Conservation (phyloP, 1,139 yeast genomes). For the Pichia norvegensis region DNA sequence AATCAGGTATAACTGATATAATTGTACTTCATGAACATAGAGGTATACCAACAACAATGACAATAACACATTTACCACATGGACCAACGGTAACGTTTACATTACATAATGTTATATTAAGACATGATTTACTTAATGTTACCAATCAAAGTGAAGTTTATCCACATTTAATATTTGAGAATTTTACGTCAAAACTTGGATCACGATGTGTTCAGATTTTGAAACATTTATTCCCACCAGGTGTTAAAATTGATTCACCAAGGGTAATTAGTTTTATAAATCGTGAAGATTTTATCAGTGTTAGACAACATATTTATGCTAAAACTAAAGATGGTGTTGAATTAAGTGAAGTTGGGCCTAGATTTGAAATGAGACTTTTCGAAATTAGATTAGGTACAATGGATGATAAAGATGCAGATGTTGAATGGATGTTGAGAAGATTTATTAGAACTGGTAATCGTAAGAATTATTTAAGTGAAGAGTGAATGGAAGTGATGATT, state of each 20-base stretch:
- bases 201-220: constrained; percentile 71
- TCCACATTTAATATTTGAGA: constrained; percentile 91
- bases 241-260: constrained; percentile 83
- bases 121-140: constrained; percentile 82
- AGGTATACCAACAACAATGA: constrained; percentile 93
- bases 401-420: constrained; percentile 95
- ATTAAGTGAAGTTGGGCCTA: constrained; percentile 94
- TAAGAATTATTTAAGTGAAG: constrained; percentile 62
- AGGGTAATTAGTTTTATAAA: constrained; percentile 89
- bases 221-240: constrained; percentile 92
- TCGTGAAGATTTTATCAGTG: constrained; percentile 83
- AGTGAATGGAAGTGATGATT: too few relatives aligned
- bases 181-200: constrained; percentile 79
- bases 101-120: constrained; percentile 83
- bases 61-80: constrained; percentile 92
- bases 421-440: constrained; percentile 92
- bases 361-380: constrained; percentile 91
- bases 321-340: constrained; percentile 84
- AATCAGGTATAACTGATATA: constrained; percentile 68
- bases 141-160: constrained; percentile 88
- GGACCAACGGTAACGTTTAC: constrained; percentile 97
- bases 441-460: constrained; percentile 92
- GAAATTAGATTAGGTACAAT: constrained; percentile 84
- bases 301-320: constrained; percentile 91
- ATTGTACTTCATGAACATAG: constrained; percentile 89